Conservation (phyloP, 768 basidiomycete species). For the Sporobolomyces phaffii region DNA sequence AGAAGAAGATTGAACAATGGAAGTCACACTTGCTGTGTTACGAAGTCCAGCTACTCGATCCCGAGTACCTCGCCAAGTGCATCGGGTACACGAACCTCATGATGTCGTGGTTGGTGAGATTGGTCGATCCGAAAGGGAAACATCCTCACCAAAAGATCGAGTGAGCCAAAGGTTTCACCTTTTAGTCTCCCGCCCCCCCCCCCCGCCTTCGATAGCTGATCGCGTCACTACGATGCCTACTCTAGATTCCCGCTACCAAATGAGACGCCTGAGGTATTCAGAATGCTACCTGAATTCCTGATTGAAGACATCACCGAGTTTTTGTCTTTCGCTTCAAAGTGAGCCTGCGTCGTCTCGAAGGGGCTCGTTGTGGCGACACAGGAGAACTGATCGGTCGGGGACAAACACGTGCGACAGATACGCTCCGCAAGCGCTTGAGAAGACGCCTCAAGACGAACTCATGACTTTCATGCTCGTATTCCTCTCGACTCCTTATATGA, state of each 20-base stretch:
- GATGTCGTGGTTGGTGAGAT: constrained; percentile 86
- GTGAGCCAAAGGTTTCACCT: constrained; percentile 53
- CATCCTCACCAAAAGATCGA: constrained; percentile 65
- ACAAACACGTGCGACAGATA: constrained; percentile 42
- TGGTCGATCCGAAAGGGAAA: constrained; percentile 69
- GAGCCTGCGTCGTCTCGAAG: too few relatives aligned
- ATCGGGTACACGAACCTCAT: constrained; percentile 74
- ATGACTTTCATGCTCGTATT: constrained; percentile 84
- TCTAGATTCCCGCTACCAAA: constrained; percentile 74
- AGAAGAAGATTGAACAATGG: constrained; percentile 47
- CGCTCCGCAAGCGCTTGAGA: constrained; percentile 69
- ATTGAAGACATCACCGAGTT: constrained; percentile 91
- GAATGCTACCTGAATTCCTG: constrained; percentile 85
- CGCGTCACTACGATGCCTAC: constrained; percentile 9
- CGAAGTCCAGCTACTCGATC: constrained; percentile 78
- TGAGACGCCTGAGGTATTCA: constrained; percentile 77
- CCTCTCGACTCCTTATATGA: constrained; percentile 94
- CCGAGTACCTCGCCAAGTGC: constrained; percentile 44
- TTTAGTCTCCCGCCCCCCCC: neutral
- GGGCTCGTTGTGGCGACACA: too few relatives aligned
- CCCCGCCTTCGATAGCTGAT: neutral
- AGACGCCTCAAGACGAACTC: constrained; percentile 77
- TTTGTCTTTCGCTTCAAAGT: constrained; percentile 76
- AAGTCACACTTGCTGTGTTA: constrained; percentile 57
- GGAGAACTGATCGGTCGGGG: neutral